Evolutionary conservation across 179 eudicot species (phyloP), one percentile per base, ranked within the genome.

Genomic region (Nepenthes alata): DNA sequence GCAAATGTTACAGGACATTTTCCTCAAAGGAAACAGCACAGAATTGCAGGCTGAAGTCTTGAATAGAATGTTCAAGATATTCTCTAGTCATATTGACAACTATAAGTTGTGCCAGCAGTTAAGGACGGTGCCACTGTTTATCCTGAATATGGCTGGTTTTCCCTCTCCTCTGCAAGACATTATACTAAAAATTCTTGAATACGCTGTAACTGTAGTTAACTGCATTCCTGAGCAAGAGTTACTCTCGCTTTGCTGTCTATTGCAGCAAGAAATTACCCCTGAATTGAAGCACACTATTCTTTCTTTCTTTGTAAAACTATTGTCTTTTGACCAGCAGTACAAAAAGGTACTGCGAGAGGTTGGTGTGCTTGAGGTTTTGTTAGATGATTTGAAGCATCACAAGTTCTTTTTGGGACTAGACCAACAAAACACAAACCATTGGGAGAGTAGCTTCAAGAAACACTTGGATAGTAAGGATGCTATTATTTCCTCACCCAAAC

Each of bases 181-280:
- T 54, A 88, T 95, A 49, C 70, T 95, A 73, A 95, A 95, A 77
- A 95, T 95, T 63, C 99, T 95, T 44, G 99, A 95, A 77, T 95
- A 95, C 84, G 99, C 95, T 35, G 99, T 95, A 61, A 95, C 96
- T 66, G 99, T 91, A 74, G 97, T 91, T 53, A 95, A 91, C 71
- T 87, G 95, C 72, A 81, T 95, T 58, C 99, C 99, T 55, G 99
- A 95, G 73, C 99, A 95, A 72, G 99, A 95, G 74, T 75, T 95
- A 73, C 95, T 95, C 64, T 95, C 99, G 36, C 95, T 95, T 65
- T 91, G 99, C 75, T 95, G 99, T 80, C 79, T 95, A 65, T 67
- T 95, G 65, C 97, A 95, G 78, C 99, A 95, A 77, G 96, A 85
- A 38, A 88, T 83, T 59, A 72, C 84, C 37, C 66, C 93, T 37